These are phyloP conservation scores for Ziziphus jujuba DNA, from an alignment of 306 rosid species.

Conservation along the genomic window DNA sequence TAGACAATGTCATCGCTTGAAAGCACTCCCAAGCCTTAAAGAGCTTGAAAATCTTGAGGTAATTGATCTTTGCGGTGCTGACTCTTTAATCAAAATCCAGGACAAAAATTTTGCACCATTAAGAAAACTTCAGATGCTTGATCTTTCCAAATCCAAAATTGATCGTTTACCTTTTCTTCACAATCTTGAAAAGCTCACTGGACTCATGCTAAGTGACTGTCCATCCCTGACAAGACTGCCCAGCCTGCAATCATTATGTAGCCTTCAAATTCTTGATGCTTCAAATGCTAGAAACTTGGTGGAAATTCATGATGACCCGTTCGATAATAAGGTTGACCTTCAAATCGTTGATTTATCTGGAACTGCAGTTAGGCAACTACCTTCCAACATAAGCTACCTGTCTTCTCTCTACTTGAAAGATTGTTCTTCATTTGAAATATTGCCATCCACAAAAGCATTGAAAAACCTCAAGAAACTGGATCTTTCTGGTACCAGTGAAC, in stretches of 20 bases:
- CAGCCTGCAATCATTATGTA: background rate
- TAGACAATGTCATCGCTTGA: conserved; percentile 7
- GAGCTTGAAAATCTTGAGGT: conserved; percentile 12
- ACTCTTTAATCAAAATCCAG: conserved; percentile 7
- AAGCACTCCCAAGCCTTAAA: conserved; percentile 21
- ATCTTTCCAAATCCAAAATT: conserved; percentile 32
- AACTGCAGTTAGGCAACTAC: conserved; percentile 12
- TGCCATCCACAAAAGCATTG: conserved; percentile 8
- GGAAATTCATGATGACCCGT: conserved; percentile 19
- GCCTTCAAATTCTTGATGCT: conserved; percentile 33
- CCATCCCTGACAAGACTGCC: conserved; percentile 14
- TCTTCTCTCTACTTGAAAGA: conserved; percentile 11
- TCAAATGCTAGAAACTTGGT: conserved; percentile 17
- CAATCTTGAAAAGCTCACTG: conserved; percentile 15
- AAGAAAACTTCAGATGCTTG: conserved; percentile 18
- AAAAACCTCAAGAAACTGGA: conserved; percentile 23
- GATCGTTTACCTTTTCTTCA: conserved; percentile 25
- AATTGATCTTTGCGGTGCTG: conserved; percentile 43
- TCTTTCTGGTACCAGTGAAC: conserved; percentile 16
- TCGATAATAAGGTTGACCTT: conserved; percentile 4
- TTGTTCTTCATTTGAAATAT: conserved; percentile 3
- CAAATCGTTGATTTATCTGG: conserved; percentile 31
- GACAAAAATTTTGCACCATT: conserved; percentile 11
- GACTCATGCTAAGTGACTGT: conserved; percentile 16
- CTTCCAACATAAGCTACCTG: conserved; percentile 17